A percentile compares a stretch with the other conserved stretches of the same genome.
Evolutionary conservation across 2,329 filamentous ascomycete species (phyloP).

Genomic region (Arthrinium phaeospermum): DNA sequence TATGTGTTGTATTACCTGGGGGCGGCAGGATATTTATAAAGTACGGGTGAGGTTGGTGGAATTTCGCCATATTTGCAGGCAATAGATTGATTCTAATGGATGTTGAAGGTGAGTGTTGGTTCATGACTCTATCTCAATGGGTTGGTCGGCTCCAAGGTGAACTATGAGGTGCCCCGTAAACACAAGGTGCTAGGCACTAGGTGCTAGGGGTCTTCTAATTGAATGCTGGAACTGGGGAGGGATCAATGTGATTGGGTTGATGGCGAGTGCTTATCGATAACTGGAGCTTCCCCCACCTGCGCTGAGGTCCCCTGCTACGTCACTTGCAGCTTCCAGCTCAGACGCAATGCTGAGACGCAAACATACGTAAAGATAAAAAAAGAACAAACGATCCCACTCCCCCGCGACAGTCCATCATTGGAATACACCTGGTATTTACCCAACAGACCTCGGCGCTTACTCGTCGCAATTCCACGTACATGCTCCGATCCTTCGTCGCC

Average conservation of each 20-base stretch:
- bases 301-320: too few species aligned
- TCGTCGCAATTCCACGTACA: not conserved
- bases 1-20: not conserved
- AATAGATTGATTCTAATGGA: not conserved
- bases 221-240: too few species aligned
- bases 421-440: not conserved
- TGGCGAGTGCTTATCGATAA: too few species aligned
- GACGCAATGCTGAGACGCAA: too few species aligned
- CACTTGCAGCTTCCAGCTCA: too few species aligned
- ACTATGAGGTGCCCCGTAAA: too few species aligned
- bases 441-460: not conserved
- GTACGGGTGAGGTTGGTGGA: not conserved
- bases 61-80: not conserved
- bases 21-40: not conserved
- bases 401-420: not conserved
- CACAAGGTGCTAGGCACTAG: too few species aligned
- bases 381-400: not conserved
- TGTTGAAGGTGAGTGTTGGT: not conserved
- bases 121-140: too few species aligned
- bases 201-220: too few species aligned
- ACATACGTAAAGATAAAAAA: not conserved
- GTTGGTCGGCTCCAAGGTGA: too few species aligned
- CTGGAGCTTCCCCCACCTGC: too few species aligned
- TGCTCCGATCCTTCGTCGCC: slow-evolving; percentile 1
- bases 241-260: too few species aligned